These are phyloP conservation scores for Solanum acaule DNA, from an alignment of 257 asterid species.

Conservation along the genomic window DNA sequence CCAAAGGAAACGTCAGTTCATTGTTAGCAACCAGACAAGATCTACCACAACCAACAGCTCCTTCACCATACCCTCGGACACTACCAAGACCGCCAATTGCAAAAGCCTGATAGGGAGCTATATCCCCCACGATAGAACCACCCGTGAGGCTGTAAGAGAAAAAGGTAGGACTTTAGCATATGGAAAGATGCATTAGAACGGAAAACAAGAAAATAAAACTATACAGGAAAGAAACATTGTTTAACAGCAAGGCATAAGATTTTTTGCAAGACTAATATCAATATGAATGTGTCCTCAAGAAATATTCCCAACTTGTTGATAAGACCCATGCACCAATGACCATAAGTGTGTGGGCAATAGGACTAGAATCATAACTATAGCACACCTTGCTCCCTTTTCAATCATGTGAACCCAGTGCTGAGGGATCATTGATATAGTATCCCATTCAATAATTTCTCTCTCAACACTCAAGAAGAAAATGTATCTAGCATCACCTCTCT, in stretches of 20 bases:
- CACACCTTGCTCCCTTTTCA: neutral
- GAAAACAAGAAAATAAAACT: neutral
- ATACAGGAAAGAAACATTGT: neutral
- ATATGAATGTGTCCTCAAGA: neutral
- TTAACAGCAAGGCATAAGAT: neutral
- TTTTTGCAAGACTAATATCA: neutral
- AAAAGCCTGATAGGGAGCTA: slow-evolving; percentile 98
- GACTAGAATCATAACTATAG: neutral
- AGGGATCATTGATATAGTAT: neutral
- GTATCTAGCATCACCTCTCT: neutral
- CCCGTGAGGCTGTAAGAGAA: slow-evolving; percentile 63
- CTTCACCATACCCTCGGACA: slow-evolving; percentile 93
- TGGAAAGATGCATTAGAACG: neutral
- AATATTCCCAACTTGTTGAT: neutral
- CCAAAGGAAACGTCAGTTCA: slow-evolving; percentile 84
- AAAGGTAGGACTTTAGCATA: neutral
- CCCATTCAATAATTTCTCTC: neutral
- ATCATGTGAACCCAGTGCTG: neutral
- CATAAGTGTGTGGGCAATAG: neutral
- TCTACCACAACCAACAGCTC: slow-evolving; percentile 91
- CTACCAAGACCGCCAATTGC: slow-evolving; percentile 90
- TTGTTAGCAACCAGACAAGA: slow-evolving; percentile 80
- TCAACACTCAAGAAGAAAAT: neutral
- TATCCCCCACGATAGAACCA: slow-evolving; percentile 91
- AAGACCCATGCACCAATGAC: neutral